Percentiles rank a stretch among this genome's conserved stretches.
Evolutionary conservation across 768 basidiomycete genomes (phyloP).

Genomic region (Trametes punicea): DNA sequence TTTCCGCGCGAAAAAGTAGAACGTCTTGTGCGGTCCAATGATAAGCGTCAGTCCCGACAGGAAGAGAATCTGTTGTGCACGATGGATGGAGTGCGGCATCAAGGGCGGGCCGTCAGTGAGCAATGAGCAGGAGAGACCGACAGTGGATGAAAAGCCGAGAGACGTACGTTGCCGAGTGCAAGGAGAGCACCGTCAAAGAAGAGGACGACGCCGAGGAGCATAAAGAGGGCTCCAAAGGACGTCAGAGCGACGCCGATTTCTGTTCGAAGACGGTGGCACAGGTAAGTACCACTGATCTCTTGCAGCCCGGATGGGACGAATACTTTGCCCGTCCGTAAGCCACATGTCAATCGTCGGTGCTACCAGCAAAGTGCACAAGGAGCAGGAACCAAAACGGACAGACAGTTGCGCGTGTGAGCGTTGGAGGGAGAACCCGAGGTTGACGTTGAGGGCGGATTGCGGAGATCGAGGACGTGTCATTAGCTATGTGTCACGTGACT

Average conservation of each 20-base stretch:
- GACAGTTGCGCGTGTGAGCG: no score
- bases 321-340: conserved; percentile 66
- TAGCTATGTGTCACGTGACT: no score
- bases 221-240: conserved; percentile 92
- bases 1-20: conserved; percentile 95
- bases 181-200: conserved; percentile 96
- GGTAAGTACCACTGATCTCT: background rate
- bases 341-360: conserved; percentile 48
- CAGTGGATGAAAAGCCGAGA: background rate
- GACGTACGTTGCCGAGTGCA: conserved; percentile 93
- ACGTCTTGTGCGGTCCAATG: conserved; percentile 95
- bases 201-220: conserved; percentile 93
- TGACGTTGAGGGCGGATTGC: no score
- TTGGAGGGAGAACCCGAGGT: no score
- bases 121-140: conserved; percentile 7
- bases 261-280: conserved; percentile 32
- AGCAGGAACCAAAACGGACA: no score
- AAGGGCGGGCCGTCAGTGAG: background rate
- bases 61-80: conserved; percentile 81
- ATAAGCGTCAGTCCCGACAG: conserved; percentile 91
- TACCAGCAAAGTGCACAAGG: background rate
- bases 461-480: no score
- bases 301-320: background rate
- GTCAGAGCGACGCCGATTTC: conserved; percentile 97
- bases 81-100: background rate